phyloP scores from a whole-genome alignment of 148 eudicot species.

The Camellia granthamiana region DNA sequence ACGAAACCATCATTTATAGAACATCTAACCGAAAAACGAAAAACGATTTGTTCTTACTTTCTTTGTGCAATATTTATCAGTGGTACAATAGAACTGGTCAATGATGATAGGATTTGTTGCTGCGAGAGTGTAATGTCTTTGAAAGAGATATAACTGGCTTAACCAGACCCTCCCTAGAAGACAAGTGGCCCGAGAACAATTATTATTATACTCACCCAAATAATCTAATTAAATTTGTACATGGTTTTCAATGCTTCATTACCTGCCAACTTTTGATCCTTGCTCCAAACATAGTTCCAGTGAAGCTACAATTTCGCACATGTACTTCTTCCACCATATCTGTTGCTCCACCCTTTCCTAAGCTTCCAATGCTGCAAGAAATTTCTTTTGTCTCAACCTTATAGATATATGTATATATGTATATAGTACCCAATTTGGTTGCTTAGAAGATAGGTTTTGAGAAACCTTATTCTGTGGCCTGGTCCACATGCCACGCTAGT shows the following conservation, averaged over 20 bases:
- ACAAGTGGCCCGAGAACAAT: not conserved
- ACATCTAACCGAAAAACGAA: not conserved
- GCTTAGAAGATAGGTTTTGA: not conserved
- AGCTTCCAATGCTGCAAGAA: constrained; percentile 45
- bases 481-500: constrained; percentile 40
- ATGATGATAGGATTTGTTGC: constrained; percentile 45
- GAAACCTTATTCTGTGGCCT: constrained; percentile 60
- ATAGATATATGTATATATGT: not conserved
- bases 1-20: not conserved
- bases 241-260: not conserved
- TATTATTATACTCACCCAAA: not conserved
- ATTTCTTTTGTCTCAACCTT: no score
- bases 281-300: constrained; percentile 29
- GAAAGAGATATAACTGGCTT: constrained; percentile 43
- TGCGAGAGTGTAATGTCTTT: constrained; percentile 28
- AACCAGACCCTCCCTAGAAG: constrained; percentile 50
- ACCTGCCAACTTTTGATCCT: constrained; percentile 80
- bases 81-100: constrained; percentile 46
- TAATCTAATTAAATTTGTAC: not conserved
- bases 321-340: constrained; percentile 37
- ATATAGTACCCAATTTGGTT: not conserved
- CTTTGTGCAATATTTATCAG: constrained; percentile 7
- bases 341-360: constrained; percentile 35
- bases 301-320: constrained; percentile 37
- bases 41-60: constrained; percentile 12